These are phyloP conservation scores for Xylaria telfairii DNA, from an alignment of 495 filamentous ascomycete species.

Conservation along the genomic window DNA sequence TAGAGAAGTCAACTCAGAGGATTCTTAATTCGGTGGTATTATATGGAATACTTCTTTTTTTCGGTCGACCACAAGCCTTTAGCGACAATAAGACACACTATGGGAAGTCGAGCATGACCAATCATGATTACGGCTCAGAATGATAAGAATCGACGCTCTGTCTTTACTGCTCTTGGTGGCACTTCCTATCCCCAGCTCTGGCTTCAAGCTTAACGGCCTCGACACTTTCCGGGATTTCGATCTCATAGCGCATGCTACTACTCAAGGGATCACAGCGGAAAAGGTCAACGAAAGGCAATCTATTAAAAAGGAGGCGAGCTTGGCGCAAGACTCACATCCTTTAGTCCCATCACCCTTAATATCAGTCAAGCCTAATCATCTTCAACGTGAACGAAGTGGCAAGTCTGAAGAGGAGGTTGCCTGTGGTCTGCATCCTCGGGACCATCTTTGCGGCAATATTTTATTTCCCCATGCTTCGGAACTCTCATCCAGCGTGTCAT, in stretches of 20 bases:
- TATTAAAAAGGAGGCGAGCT: not conserved
- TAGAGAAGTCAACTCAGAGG: not conserved
- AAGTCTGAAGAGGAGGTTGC: not conserved
- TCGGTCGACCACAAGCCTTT: not conserved
- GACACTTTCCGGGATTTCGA: not conserved
- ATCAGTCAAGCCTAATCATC: not conserved
- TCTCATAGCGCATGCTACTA: not conserved
- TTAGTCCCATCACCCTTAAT: not conserved
- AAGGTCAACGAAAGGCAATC: not conserved
- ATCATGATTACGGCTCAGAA: not conserved
- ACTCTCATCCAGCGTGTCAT: slow-evolving; percentile 16
- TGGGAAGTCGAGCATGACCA: not conserved
- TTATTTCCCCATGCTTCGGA: not conserved
- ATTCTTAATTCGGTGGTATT: not conserved
- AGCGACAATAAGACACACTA: not conserved
- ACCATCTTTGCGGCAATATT: not conserved
- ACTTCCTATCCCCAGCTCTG: not conserved
- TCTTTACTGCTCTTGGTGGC: slow-evolving; percentile 2
- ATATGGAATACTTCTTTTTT: not conserved
- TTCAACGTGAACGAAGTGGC: not conserved
- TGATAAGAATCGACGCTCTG: not conserved
- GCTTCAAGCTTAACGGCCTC: not conserved
- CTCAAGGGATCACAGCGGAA: not conserved
- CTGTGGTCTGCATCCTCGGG: not conserved
- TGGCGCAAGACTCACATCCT: not conserved